These are phyloP conservation scores for Corynascus novoguineensis DNA, from an alignment of 495 filamentous ascomycete genomes.

Conservation along the genomic window DNA sequence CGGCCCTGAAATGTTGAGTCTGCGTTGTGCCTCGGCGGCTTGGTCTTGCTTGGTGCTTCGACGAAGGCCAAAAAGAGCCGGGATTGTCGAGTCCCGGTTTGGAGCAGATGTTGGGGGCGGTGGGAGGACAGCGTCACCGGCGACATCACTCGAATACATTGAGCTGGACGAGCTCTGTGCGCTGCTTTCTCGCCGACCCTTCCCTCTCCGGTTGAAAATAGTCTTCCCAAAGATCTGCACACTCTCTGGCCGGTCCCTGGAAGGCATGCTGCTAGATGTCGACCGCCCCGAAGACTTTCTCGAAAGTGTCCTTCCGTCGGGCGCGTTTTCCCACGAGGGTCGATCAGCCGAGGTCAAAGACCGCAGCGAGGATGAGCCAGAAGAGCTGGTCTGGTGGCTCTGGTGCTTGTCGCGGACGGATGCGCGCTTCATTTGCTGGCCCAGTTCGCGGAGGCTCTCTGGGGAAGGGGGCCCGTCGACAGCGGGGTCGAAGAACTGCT, in stretches of 20 bases:
- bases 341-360: slow-evolving; percentile 37
- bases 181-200: slow-evolving; percentile 39
- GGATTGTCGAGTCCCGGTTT: slow-evolving; percentile 38
- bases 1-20: slow-evolving; percentile 64
- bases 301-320: slow-evolving; percentile 39
- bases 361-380: slow-evolving; percentile 43
- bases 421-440: slow-evolving; percentile 44
- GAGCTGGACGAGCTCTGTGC: slow-evolving; percentile 39
- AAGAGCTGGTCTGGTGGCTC: slow-evolving; percentile 43
- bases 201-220: slow-evolving; percentile 44
- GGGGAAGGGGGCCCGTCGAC: slow-evolving; percentile 52
- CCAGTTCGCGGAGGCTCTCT: slow-evolving; percentile 47
- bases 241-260: slow-evolving; percentile 48
- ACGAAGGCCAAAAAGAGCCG: slow-evolving; percentile 39
- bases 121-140: slow-evolving; percentile 23
- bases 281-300: slow-evolving; percentile 48
- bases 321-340: slow-evolving; percentile 40
- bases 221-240: slow-evolving; percentile 50
- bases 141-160: slow-evolving; percentile 33
- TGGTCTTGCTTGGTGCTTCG: slow-evolving; percentile 32
- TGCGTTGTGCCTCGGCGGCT: slow-evolving; percentile 30
- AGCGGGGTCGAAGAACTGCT: slow-evolving; percentile 41
- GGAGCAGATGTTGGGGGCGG: slow-evolving; percentile 18
- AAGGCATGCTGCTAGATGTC: slow-evolving; percentile 39
- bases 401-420: slow-evolving; percentile 41